Evolutionary conservation across 192 early-diverging fungal genomes (phyloP), one percentile per base, ranked within the genome.

Genomic region (Coemansia javaensis): DNA sequence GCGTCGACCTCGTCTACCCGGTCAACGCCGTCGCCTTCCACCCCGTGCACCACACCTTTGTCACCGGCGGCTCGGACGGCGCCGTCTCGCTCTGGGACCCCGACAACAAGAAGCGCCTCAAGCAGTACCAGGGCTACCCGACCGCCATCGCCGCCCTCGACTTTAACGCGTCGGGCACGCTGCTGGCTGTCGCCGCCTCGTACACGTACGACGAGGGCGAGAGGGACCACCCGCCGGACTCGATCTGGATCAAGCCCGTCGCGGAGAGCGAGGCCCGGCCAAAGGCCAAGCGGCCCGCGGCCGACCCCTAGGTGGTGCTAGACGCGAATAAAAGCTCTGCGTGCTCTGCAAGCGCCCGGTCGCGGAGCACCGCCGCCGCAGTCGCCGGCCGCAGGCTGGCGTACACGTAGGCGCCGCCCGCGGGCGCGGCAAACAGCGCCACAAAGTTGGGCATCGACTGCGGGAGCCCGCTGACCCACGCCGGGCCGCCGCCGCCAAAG

Each of bases 121-220:
- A 84, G 53, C 85, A 89, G 38, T 94, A 86, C 50, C 82, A 85
- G 15, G 71, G 78, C 15, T 96, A 91, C 59, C 85, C 89, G 7
- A 81, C 93, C 15, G 81, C 85, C 20, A 80, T 99, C 38, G 65
- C 93, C 2, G 77, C 85, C 7, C 75, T 99, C 22, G 79, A 81
- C 18, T 94, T 97, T 68, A 89, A 79, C 40, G 77, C 77, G 13
- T 84, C 90, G 53, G 96, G 94, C 3, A 77, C 45, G 28, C 53
- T 66, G 20, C 64, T 99, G 46, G 94, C 96, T 11, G 70, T 97
- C 30, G 94, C 94, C 0, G 81, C 85, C 16, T 90, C 87, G 15
- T 99, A 99, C 72, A 91, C 91, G 2, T 99, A 83, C 65, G 96
- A 99, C 39, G 90, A 94, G 51, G 93, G 91, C 32, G 89, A 93